Percentiles rank a stretch among this genome's conserved stretches.
Conservation (phyloP, 371 early-diverging fungal species). For the Mortierella sp. region DNA sequence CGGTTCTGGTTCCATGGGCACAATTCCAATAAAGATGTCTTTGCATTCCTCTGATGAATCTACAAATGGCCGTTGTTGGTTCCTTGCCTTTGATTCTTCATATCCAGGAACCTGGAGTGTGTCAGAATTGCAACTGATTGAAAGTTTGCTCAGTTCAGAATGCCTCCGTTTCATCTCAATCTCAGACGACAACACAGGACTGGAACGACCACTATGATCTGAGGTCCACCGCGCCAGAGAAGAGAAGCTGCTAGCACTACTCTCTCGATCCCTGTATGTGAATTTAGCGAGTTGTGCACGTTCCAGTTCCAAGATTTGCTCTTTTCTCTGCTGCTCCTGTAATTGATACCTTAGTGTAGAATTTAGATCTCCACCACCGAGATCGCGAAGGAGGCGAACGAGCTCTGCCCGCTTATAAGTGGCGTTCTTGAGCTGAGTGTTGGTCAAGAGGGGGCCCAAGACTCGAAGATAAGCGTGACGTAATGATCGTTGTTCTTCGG, state of each 20-base stretch:
- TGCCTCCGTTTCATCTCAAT: constrained; percentile 1
- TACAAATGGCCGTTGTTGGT: neutral
- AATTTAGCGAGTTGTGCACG: constrained; percentile 15
- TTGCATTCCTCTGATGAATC: neutral
- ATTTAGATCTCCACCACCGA: constrained; percentile 48
- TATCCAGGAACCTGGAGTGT: constrained; percentile 27
- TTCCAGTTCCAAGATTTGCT: constrained; percentile 24
- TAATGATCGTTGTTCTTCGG: constrained; percentile 79
- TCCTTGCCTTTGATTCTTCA: constrained; percentile 6
- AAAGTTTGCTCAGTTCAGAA: constrained; percentile 14
- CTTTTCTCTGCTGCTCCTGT: constrained; percentile 31
- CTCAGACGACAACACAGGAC: constrained; percentile 22
- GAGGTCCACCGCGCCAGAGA: constrained; percentile 16
- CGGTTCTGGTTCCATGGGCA: neutral
- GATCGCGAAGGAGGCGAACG: constrained; percentile 55
- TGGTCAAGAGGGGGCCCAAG: constrained; percentile 77
- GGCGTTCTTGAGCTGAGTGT: constrained; percentile 66
- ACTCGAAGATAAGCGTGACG: constrained; percentile 84
- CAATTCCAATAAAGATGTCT: neutral
- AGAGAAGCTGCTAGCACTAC: constrained; percentile 13
- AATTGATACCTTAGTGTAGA: constrained; percentile 26
- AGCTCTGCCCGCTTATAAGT: constrained; percentile 70
- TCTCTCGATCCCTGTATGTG: constrained; percentile 40
- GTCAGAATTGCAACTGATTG: constrained; percentile 9
- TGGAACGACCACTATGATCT: constrained; percentile 27